phyloP scores from a whole-genome alignment of 1,284 basidiomycete species.

The Cryptococcus sp. region DNA sequence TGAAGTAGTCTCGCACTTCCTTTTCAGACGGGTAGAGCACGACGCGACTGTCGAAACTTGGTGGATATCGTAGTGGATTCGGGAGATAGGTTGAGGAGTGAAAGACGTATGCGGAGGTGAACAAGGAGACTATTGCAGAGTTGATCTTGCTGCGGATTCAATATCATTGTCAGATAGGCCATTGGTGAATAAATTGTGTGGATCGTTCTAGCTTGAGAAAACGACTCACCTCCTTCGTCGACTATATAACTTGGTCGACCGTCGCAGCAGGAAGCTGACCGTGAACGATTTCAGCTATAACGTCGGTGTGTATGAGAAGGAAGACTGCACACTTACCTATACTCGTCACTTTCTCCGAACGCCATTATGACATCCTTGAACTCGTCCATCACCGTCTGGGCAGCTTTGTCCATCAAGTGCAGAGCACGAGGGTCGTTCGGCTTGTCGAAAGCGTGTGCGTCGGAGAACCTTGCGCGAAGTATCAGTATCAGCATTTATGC shows the following conservation, averaged over 20 bases:
- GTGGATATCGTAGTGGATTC: slow-evolving; percentile 70
- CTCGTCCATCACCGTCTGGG: slow-evolving; percentile 75
- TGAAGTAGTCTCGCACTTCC: slow-evolving; percentile 86
- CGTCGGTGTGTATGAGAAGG: background rate
- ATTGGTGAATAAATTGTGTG: background rate
- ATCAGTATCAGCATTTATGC: slow-evolving; percentile 2
- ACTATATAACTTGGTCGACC: slow-evolving; percentile 74
- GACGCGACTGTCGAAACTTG: slow-evolving; percentile 89
- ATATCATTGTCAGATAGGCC: slow-evolving; percentile 2
- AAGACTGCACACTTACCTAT: slow-evolving; percentile 63
- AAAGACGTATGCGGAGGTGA: slow-evolving; percentile 90
- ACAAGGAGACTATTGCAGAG: slow-evolving; percentile 82
- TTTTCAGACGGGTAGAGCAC: slow-evolving; percentile 75
- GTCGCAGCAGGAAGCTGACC: slow-evolving; percentile 79
- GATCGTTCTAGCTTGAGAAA: background rate
- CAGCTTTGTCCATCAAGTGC: slow-evolving; percentile 89
- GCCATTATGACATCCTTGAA: slow-evolving; percentile 79
- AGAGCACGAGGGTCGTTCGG: slow-evolving; percentile 89
- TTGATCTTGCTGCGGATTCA: slow-evolving; percentile 70
- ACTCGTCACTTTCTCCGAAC: slow-evolving; percentile 97
- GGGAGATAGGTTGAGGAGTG: slow-evolving; percentile 79
- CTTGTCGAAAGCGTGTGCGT: slow-evolving; percentile 77
- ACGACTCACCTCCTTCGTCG: slow-evolving; percentile 64
- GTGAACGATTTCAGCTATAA: background rate
- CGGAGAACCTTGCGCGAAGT: slow-evolving; percentile 72